Conservation (phyloP, 2,329 filamentous ascomycete genomes). For the Talaromyces pinophilus region DNA sequence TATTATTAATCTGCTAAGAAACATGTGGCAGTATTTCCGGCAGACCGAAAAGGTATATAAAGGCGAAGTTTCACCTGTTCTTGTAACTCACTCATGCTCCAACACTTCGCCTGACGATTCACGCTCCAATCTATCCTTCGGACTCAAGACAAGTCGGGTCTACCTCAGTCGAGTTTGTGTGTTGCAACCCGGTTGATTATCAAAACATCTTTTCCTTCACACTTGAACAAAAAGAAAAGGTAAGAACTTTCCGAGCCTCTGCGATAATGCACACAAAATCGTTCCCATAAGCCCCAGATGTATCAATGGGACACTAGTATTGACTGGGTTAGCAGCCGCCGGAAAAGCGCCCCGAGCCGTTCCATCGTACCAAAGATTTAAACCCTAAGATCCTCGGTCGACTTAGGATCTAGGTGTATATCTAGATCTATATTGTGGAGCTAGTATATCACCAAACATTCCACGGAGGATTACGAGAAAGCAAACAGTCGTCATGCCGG, state of each 20-base stretch:
- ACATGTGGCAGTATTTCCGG: neutral
- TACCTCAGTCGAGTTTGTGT: neutral
- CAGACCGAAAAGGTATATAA: neutral
- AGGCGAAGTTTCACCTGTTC: neutral
- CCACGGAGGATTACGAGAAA: neutral
- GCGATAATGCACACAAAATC: neutral
- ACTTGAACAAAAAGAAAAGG: neutral
- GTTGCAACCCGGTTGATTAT: neutral
- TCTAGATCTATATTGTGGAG: neutral
- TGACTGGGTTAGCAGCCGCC: conserved; percentile 19
- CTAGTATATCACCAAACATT: neutral
- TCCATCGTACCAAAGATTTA: conserved; percentile 8
- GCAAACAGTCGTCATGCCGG: conserved; percentile 7
- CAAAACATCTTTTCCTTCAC: neutral
- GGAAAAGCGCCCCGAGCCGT: conserved; percentile 21
- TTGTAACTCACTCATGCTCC: neutral
- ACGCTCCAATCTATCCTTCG: neutral
- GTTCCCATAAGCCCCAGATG: neutral
- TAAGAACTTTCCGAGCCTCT: neutral
- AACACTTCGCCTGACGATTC: neutral
- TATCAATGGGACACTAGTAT: conserved; percentile 5
- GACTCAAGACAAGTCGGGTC: neutral
- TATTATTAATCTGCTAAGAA: conserved; percentile 12
- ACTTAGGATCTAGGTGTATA: neutral
- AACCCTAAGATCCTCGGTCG: neutral